phyloP scores from a whole-genome alignment of 768 basidiomycete genomes.

The Lactifluus subvellereus region DNA sequence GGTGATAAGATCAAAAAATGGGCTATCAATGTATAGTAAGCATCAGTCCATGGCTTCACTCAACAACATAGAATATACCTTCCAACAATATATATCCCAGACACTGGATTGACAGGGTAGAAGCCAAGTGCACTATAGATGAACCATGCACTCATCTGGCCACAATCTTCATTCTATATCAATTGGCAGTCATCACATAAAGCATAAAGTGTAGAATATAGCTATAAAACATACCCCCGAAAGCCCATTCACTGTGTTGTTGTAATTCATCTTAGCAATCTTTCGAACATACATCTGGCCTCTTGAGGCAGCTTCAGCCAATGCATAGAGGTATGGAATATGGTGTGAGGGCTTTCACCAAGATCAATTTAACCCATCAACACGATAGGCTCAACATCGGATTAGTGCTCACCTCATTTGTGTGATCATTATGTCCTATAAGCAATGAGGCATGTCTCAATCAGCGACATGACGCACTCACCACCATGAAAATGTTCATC shows the following conservation, averaged over 20 bases:
- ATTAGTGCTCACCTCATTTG: background rate
- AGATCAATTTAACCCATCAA: background rate
- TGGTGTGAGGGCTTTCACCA: constrained; percentile 67
- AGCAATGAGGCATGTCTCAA: background rate
- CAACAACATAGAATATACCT: background rate
- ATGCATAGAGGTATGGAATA: constrained; percentile 75
- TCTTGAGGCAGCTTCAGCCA: constrained; percentile 65
- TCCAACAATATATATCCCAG: constrained; percentile 52
- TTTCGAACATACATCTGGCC: constrained; percentile 28
- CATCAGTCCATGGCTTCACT: background rate
- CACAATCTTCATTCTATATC: constrained; percentile 77
- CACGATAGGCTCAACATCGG: background rate
- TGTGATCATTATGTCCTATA: background rate
- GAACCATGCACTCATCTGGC: constrained; percentile 90
- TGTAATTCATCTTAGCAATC: background rate
- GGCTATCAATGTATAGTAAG: background rate
- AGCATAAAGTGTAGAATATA: background rate
- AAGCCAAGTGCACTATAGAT: constrained; percentile 79
- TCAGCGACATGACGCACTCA: constrained; percentile 25
- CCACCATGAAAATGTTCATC: constrained; percentile 51
- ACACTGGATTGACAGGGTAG: constrained; percentile 80
- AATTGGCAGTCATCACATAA: background rate
- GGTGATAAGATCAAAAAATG: background rate
- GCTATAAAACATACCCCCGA: background rate
- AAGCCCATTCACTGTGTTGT: background rate